Evolutionary conservation across 768 basidiomycete genomes (phyloP), one percentile per base, ranked within the genome.

Genomic region (Mrakia blollopis): DNA sequence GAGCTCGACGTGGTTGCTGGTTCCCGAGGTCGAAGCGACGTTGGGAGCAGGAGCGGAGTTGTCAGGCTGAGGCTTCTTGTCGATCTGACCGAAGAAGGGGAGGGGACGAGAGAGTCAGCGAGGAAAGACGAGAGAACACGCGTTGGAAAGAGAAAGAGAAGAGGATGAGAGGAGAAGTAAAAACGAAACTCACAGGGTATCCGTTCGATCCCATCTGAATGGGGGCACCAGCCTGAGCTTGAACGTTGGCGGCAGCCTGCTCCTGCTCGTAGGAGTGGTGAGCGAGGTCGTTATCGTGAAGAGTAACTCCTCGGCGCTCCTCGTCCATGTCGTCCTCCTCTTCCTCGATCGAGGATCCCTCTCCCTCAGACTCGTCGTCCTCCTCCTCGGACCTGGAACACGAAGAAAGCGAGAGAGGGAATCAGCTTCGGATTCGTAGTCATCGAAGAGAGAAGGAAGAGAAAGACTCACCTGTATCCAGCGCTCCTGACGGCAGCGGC

Each of bases 401-500:
- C 67, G n/a, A 44, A 69, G 39, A 57, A 18, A 28, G 21, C 44
- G 18, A 50, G 21, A 9, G 14, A 57, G 23, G 11, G 2, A 9
- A 41, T 69, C 67, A 69, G 67, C 41, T 41, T 13, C 32, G 30
- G 25, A 8, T 14, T 39, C 30, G 2, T 1, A 25, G 3, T 65
- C 37, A 52, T 21, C 57, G 54, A 11, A n/a, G 37, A 25, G 44
- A 11, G 32, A 30, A 18, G n/a, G 11, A 73, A 7, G 63, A 81
- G 63, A 80, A 79, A 13, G 25, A 72, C 71, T 37, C 14, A 72
- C 35, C 77, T 50, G 77, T 94, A 98, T 50, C 96, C 96, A 1
- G 88, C 94, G 3, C 90, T 87, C 72, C 94, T 86, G 25, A 99
- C 97, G 35, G 94, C 96, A 21, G 93, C 92, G 47, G 91, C 92